phyloP scores from a whole-genome alignment of 768 basidiomycete genomes.

The Pleurotus giganteus region DNA sequence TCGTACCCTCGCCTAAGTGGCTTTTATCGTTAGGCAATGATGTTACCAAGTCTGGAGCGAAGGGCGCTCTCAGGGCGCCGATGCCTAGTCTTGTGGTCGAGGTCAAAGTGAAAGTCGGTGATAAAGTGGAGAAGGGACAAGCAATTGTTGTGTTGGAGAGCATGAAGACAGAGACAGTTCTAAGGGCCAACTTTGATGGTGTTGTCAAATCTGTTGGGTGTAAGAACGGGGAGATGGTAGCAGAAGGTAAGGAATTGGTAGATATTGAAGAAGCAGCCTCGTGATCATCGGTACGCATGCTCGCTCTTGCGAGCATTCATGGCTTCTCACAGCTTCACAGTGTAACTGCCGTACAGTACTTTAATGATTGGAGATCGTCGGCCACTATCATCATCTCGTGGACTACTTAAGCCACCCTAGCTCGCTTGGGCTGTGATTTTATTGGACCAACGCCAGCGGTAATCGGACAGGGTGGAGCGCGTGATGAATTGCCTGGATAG shows the following conservation, averaged over 20 bases:
- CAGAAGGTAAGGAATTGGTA: slow-evolving; percentile 79
- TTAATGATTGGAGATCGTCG: too few relatives aligned
- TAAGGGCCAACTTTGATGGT: slow-evolving; percentile 69
- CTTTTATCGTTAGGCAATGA: slow-evolving; percentile 64
- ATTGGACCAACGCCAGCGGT: too few relatives aligned
- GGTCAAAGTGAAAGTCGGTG: slow-evolving; percentile 74
- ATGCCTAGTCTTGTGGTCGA: slow-evolving; percentile 96
- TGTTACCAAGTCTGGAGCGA: slow-evolving; percentile 42
- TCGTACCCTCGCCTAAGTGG: slow-evolving; percentile 72
- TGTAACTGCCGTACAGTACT: too few relatives aligned
- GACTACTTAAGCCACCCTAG: too few relatives aligned
- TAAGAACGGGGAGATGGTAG: slow-evolving; percentile 87
- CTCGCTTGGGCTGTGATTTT: too few relatives aligned
- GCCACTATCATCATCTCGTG: too few relatives aligned
- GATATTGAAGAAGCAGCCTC: slow-evolving; percentile 50
- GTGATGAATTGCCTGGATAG: too few relatives aligned
- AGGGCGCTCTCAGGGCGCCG: slow-evolving; percentile 73
- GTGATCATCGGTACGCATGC: slow-evolving; percentile 8
- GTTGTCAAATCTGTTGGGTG: slow-evolving; percentile 72
- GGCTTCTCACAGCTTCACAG: too few relatives aligned
- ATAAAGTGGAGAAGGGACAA: slow-evolving; percentile 78
- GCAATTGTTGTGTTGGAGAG: slow-evolving; percentile 85
- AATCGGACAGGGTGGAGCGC: too few relatives aligned
- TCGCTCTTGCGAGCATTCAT: too few relatives aligned
- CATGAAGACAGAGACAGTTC: slow-evolving; percentile 96